Conservation (phyloP, 2,329 filamentous ascomycete genomes). For the Pyrenophora graminea region DNA sequence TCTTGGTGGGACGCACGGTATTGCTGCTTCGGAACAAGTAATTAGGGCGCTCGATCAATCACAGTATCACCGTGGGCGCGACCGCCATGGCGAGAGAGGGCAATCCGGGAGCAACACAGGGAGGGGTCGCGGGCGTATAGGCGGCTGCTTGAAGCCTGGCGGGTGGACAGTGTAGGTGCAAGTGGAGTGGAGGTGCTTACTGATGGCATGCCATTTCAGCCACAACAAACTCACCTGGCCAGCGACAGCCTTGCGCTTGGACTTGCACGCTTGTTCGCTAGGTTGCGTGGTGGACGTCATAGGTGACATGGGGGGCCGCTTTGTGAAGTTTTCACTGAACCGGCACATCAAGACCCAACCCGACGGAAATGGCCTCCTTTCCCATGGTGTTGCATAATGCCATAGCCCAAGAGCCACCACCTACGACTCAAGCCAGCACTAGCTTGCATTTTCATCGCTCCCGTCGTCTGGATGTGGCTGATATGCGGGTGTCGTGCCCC, state of each 20-base stretch:
- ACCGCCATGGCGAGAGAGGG: slow-evolving; percentile 6
- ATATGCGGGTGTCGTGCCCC: neutral
- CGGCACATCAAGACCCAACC: neutral
- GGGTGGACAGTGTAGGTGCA: slow-evolving; percentile 3
- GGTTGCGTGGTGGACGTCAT: slow-evolving; percentile 5
- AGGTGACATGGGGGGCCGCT: slow-evolving; percentile 1
- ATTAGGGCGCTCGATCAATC: neutral
- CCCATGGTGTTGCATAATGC: neutral
- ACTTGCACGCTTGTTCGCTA: slow-evolving; percentile 9
- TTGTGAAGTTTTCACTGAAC: no score
- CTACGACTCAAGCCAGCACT: neutral
- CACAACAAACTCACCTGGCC: slow-evolving; percentile 10
- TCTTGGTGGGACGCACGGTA: slow-evolving; percentile 4
- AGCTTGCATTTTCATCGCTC: neutral
- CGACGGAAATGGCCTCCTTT: neutral
- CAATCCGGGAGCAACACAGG: neutral
- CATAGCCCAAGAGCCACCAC: neutral
- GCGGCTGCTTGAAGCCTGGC: neutral
- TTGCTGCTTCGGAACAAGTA: neutral
- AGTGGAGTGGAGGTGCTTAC: slow-evolving; percentile 17
- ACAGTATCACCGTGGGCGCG: slow-evolving; percentile 2
- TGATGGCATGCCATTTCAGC: slow-evolving; percentile 17
- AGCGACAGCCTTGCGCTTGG: slow-evolving; percentile 9
- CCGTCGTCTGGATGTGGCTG: slow-evolving; percentile 1
- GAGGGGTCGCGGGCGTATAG: slow-evolving; percentile 6